Evolutionary conservation across 805 yeast species (phyloP), one percentile per base, ranked within the genome.

Genomic region (Barnettozyma sucrosica): DNA sequence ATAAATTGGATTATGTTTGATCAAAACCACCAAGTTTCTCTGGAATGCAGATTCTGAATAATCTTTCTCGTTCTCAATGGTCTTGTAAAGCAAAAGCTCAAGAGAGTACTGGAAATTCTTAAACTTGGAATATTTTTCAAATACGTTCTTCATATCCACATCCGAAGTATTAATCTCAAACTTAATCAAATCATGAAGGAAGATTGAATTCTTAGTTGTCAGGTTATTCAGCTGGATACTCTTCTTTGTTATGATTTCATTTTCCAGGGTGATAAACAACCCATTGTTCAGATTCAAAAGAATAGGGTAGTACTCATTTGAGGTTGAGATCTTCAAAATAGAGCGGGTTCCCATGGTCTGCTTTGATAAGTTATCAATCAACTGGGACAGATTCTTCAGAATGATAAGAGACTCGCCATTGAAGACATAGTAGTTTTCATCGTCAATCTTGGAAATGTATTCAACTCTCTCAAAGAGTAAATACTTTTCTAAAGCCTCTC

Each of bases 121-220:
- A 51, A 69, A 75, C 43, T 63, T 66, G 9, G 53, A 48, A 36
- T 62, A 63, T 16, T 65, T 61, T 2, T 50, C 48, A 11, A 52
- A 57, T 1, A 61, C 46, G 3, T 36, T 36, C 14, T 41, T 32
- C 30, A 36, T 19, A n/a, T n/a, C 20, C 18, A 34, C 43, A 13
- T 19, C 44, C 7, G 18, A 13, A 6, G 41, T 59, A 8, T 56
- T 41, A 36, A 75, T 52, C 49, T 74, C 79, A 51, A 68, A 68
- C 48, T 69, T 74, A 33, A 76, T 66, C 53, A 76, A 65, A 36
- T 73, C 68, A 57, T 74, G 74, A 16, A 76, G 55, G 26, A 76
- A 68, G 41, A 74, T 62, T 44, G 73, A 71, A 34, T 68, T 69
- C 36, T 69, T 65, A 4, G 67, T 55, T 19, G 58, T 57, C 32